These are phyloP conservation scores for Meyerozyma smithsonii DNA, from an alignment of 1,139 yeast species.

Conservation along the genomic window DNA sequence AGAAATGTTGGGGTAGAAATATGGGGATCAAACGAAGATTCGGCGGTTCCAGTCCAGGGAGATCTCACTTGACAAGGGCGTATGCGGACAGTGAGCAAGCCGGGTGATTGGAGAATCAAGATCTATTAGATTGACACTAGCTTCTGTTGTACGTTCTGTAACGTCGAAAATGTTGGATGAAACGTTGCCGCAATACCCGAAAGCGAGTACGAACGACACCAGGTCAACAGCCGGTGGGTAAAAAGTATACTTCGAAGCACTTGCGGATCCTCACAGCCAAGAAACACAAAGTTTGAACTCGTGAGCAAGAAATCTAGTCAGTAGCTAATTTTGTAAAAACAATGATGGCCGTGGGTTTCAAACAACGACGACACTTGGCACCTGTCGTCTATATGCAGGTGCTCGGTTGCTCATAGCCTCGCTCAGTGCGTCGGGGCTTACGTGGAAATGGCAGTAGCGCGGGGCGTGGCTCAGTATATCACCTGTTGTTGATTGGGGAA, in stretches of 20 bases:
- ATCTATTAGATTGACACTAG: not conserved
- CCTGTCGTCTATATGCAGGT: not conserved
- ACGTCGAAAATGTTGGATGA: not conserved
- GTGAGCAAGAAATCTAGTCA: not conserved
- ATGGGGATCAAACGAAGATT: not conserved
- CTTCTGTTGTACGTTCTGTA: not conserved
- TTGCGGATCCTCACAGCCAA: too few relatives aligned
- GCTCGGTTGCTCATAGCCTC: not conserved
- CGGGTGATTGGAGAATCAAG: not conserved
- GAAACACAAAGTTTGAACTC: too few relatives aligned
- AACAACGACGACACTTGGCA: conserved; percentile 1
- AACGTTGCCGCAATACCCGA: conserved; percentile 1
- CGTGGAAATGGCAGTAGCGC: not conserved
- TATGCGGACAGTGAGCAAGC: not conserved
- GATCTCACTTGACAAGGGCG: not conserved
- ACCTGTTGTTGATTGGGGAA: not conserved
- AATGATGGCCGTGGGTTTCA: not conserved
- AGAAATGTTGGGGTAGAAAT: not conserved
- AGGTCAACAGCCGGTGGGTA: not conserved
- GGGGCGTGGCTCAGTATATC: not conserved
- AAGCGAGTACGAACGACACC: not conserved
- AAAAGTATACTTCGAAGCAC: too few relatives aligned
- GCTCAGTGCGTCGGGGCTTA: not conserved
- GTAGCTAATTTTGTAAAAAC: not conserved
- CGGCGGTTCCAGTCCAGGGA: not conserved